Evolutionary conservation across 129 eudicot species (phyloP).

Genomic region (Flaveria ramosissima): DNA sequence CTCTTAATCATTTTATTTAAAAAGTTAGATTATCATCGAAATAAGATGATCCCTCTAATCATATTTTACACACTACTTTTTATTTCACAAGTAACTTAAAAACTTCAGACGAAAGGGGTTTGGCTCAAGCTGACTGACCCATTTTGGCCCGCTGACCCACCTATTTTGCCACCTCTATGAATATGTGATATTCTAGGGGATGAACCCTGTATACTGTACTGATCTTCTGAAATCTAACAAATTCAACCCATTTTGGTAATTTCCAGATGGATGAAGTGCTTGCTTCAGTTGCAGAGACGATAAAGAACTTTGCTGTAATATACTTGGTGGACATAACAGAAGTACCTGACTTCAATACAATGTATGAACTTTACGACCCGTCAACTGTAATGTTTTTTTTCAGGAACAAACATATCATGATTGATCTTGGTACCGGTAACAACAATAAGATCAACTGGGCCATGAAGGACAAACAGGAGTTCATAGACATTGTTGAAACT

Average conservation of each 20-base stretch:
- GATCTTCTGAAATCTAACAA: neutral
- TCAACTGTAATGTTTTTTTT: constrained; percentile 87
- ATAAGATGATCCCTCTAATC: neutral
- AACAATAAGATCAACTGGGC: constrained; percentile 97
- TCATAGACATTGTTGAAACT: constrained; percentile 89
- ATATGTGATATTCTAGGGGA: neutral
- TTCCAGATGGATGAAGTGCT: constrained; percentile 50
- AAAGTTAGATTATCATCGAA: neutral
- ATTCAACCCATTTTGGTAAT: neutral
- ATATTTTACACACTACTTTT: neutral
- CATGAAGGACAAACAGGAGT: constrained; percentile 87
- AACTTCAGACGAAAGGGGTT: neutral
- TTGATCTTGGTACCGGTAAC: constrained; percentile 93
- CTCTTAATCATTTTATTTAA: neutral
- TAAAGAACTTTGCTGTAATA: constrained; percentile 78
- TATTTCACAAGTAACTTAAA: neutral
- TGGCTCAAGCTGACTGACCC: neutral
- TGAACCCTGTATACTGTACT: neutral
- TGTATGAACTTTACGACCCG: constrained; percentile 88
- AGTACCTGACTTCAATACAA: constrained; percentile 92
- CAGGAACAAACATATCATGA: constrained; percentile 83
- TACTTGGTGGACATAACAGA: constrained; percentile 88
- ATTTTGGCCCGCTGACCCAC: neutral
- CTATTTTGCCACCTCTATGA: neutral
- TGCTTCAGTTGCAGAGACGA: constrained; percentile 81